phyloP scores from a whole-genome alignment of 2,329 filamentous ascomycete species.

The Colletotrichum trifolii region DNA sequence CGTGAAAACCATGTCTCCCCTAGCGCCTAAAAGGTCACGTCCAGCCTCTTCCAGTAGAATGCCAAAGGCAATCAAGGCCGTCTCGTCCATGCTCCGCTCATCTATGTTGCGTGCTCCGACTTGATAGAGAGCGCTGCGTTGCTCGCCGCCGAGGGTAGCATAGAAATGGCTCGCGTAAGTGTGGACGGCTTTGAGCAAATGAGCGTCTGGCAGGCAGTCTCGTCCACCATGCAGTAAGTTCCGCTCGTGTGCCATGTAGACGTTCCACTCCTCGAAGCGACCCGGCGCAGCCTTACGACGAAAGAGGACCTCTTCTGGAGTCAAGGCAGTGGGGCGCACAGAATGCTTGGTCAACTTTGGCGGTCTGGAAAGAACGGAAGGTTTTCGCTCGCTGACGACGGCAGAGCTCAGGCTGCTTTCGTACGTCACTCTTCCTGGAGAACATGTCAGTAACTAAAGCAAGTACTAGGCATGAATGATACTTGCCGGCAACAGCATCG shows the following conservation, averaged over 20 bases:
- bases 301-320: constrained; percentile 79
- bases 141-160: constrained; percentile 49
- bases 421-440: constrained; percentile 30
- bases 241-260: constrained; percentile 74
- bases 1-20: constrained; percentile 78
- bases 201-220: constrained; percentile 71
- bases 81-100: constrained; percentile 79
- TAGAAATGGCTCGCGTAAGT: constrained; percentile 76
- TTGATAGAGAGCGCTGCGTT: constrained; percentile 22
- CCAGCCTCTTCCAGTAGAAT: constrained; percentile 79
- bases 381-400: constrained; percentile 8
- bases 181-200: constrained; percentile 77
- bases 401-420: constrained; percentile 11
- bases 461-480: not conserved
- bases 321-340: constrained; percentile 53
- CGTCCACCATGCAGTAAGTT: constrained; percentile 60
- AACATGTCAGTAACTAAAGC: not conserved
- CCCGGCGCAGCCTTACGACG: constrained; percentile 71
- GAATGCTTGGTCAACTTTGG: constrained; percentile 39
- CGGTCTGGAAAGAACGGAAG: constrained; percentile 12
- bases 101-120: constrained; percentile 51
- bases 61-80: constrained; percentile 79
- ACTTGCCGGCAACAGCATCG: constrained; percentile 77
- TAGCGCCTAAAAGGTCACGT: constrained; percentile 68
- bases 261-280: constrained; percentile 76